Evolutionary conservation across 2,329 filamentous ascomycete genomes (phyloP), one percentile per base, ranked within the genome.

Genomic region (Aplosporella prunicola): DNA sequence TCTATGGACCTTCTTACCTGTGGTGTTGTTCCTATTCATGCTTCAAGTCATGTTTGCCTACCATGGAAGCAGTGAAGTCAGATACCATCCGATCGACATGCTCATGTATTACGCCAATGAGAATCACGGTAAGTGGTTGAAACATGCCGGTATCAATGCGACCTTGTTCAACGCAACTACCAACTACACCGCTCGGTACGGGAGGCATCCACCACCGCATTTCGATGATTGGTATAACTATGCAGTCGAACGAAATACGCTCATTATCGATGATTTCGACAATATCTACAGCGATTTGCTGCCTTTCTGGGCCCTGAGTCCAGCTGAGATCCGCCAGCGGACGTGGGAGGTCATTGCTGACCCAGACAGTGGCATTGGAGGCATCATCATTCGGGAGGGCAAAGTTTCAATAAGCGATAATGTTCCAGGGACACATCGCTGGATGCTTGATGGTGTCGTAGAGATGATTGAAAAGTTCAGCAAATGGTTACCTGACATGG

Each of bases 211-310:
- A 2, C 75, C 75, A 17, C 74, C 74, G 8, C 67, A 68, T 9
- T 79, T 78, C 45, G 70, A 77, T 43, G 58, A 66, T 40, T 78
- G 74, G 75, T 77, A 72, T 47, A 51, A 66, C 24, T 78, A 68
- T 50, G 74, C 75, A 2, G 66, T 58, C 5, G 63, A 55, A 5
- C 65, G 66, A 25, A 67, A 64, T 10, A 71, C 71, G 1, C 50
- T 67, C 4, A 54, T 78, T 7, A 70, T 78, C 32, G 74, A 79
- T 43, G 71, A 76, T 44, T 78, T 69, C 43, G 72, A 78, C 53
- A 71, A 69, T 44, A 75, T 79, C 11, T 56, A 76, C 43, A 51
- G 67, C 15, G 72, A 78, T 45, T 51, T 78, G 7, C 54, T 69
- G 6, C 72, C 72, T 1, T 78, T 77, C 45, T 69, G 66, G 31